Conservation (phyloP, 2,329 filamentous ascomycete species). For the Diaporthe humulicola region DNA sequence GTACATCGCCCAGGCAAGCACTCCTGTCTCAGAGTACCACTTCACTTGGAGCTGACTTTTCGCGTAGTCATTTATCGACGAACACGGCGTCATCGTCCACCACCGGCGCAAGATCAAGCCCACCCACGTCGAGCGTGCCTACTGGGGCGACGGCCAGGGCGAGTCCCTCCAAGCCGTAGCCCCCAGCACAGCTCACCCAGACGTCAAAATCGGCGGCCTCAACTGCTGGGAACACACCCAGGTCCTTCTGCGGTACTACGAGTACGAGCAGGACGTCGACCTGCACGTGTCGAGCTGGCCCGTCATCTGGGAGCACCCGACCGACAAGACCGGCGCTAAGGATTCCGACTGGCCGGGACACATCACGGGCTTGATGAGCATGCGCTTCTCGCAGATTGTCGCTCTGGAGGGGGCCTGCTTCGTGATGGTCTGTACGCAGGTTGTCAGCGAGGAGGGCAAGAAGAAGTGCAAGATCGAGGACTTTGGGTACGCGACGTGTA, state of each 20-base stretch:
- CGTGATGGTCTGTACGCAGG: constrained; percentile 44
- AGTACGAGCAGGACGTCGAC: constrained; percentile 44
- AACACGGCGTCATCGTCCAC: constrained; percentile 57
- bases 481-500: constrained; percentile 7
- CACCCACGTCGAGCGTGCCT: constrained; percentile 60
- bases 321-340: not conserved
- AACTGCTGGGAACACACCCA: constrained; percentile 72
- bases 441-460: constrained; percentile 44
- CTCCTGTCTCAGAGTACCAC: not conserved
- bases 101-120: constrained; percentile 66
- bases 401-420: constrained; percentile 46
- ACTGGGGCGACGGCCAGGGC: constrained; percentile 69
- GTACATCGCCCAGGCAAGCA: constrained; percentile 57
- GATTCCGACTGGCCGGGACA: constrained; percentile 41
- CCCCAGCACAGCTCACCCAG: constrained; percentile 52
- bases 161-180: constrained; percentile 67
- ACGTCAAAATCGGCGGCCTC: constrained; percentile 65
- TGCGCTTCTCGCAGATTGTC: constrained; percentile 42
- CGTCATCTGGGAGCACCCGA: constrained; percentile 41
- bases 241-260: constrained; percentile 56
- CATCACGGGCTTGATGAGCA: constrained; percentile 41
- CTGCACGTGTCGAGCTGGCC: constrained; percentile 48
- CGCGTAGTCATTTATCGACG: constrained; percentile 23
- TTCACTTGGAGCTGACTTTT: not conserved
- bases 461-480: not conserved